Evolutionary conservation across 192 early-diverging fungal genomes (phyloP).

Genomic region (Martensiomyces pterosporus): DNA sequence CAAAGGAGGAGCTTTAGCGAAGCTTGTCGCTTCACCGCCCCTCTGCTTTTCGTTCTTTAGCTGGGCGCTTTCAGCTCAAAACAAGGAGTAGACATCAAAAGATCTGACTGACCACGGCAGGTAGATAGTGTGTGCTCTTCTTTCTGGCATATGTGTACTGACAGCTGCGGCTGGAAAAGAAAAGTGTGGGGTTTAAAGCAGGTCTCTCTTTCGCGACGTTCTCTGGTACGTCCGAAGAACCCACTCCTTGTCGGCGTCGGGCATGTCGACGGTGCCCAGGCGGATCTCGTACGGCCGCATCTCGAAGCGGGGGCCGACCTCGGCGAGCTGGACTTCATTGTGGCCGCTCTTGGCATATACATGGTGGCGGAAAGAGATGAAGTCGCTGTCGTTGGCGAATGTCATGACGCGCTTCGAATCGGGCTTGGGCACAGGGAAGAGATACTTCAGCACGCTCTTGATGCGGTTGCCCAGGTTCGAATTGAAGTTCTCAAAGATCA

Average conservation of each 20-base stretch:
- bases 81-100: constrained; percentile 4
- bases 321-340: constrained; percentile 89
- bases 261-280: constrained; percentile 89
- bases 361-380: constrained; percentile 96
- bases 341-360: constrained; percentile 87
- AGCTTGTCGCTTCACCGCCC: too few relatives aligned
- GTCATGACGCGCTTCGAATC: constrained; percentile 97
- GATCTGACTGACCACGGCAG: too few relatives aligned
- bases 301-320: constrained; percentile 98
- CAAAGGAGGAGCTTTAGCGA: too few relatives aligned
- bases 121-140: too few relatives aligned
- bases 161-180: too few relatives aligned
- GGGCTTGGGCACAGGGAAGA: constrained; percentile 97
- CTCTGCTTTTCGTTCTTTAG: neutral
- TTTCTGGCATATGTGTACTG: too few relatives aligned
- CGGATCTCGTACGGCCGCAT: constrained; percentile 96
- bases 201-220: constrained; percentile 78
- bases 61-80: neutral
- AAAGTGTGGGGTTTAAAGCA: constrained; percentile 47
- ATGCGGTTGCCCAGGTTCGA: constrained; percentile 80
- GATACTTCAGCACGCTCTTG: constrained; percentile 85
- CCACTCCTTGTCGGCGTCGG: constrained; percentile 97
- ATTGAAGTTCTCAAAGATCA: constrained; percentile 94
- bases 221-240: constrained; percentile 86
- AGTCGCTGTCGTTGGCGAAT: constrained; percentile 94